Evolutionary conservation across 1,139 yeast genomes (phyloP), one percentile per base, ranked within the genome.

Genomic region (Magnusiomyces paraingens): DNA sequence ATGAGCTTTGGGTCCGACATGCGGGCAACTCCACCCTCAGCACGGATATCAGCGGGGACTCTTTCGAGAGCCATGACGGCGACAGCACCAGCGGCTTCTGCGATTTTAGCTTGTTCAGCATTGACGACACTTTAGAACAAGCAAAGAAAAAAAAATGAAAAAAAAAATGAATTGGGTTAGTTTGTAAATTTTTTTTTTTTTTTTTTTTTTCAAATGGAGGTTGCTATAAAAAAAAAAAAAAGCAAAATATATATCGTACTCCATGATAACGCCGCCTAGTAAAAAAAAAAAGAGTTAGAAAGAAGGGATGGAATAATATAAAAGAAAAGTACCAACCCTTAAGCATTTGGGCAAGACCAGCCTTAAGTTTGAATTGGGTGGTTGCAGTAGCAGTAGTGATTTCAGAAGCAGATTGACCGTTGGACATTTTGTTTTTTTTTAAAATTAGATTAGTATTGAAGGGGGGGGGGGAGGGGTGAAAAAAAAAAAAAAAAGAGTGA

Each of bases 11-110:
- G 95, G 68, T 87, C 95, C 18, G 88, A 82, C 95, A 87, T 87
- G 65, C 95, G 79, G 59, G 94, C 87, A 51, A 87, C 95, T 59
- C 86, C 86, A 51, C 94, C 93, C 53, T 86, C 81, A 57, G 82
- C 84, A 64, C 95, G 78, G 81, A 87, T 86, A 66, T 87, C 95
- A 15, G 95, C 91, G 21, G 95, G 95, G 55, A 87, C 88, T 63
- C 86, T 75, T 70, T 87, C 95, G 61, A 87, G 76, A 2, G 95
- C 95, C 95, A 86, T 87, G 41, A 87, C 95, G 11, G 95, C 94
- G 72, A 89, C 84, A 12, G 95, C 95, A 58, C 95, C 95, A 1
- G 95, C 93, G 57, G 73, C 76, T 69, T 87, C 94, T 36, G 95
- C 95, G 58, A 87, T 80, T 48, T 69, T 64, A 21, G 84, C 84